Percentiles rank a stretch among this genome's conserved stretches.
Conservation (phyloP, 345 rosid species). For the Firmiana major region DNA sequence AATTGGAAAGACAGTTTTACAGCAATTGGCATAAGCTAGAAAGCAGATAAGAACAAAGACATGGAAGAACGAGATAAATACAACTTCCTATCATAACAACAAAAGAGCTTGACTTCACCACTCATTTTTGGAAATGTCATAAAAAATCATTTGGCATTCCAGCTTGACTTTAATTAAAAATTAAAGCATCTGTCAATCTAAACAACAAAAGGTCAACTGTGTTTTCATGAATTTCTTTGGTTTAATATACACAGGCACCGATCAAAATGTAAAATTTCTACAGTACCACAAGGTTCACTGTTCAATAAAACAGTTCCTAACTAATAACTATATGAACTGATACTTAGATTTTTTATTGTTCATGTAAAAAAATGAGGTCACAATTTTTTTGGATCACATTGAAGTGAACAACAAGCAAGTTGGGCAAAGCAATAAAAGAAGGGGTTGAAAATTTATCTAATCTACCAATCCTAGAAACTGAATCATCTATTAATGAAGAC, state of each 20-base stretch:
- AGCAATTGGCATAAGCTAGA: background rate
- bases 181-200: background rate
- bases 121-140: background rate
- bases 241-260: background rate
- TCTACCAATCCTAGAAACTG: slow-evolving; percentile 1
- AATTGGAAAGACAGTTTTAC: background rate
- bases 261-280: slow-evolving; percentile 5
- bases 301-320: slow-evolving; percentile 12
- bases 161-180: background rate
- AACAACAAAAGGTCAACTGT: background rate
- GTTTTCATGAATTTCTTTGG: background rate
- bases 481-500: slow-evolving; percentile 1
- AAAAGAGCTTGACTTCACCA: background rate
- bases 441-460: background rate
- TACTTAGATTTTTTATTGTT: background rate
- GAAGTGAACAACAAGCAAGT: background rate
- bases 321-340: background rate
- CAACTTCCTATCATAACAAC: background rate
- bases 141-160: background rate
- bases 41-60: background rate
- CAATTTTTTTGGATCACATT: background rate
- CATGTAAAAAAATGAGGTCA: background rate
- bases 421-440: slow-evolving; percentile 6
- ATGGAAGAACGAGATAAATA: background rate
- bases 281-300: background rate